Conservation (phyloP, 768 basidiomycete species). For the Amanita molliuscula region DNA sequence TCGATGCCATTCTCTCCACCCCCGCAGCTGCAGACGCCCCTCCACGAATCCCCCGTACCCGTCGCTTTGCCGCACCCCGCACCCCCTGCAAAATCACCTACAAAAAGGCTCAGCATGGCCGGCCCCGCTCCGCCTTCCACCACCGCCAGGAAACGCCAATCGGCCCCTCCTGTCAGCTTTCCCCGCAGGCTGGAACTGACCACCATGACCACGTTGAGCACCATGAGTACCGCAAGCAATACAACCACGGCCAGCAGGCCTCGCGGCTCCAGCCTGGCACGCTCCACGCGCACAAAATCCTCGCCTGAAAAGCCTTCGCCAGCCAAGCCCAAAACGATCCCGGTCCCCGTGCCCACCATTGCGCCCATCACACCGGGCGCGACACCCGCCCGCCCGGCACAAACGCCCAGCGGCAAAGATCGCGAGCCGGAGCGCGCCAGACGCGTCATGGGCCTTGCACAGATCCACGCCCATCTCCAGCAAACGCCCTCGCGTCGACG, state of each 20-base stretch:
- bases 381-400: not conserved
- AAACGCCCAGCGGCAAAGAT: not conserved
- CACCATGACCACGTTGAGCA: not conserved
- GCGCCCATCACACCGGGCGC: not conserved
- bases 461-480: constrained; percentile 7
- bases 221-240: constrained; percentile 11
- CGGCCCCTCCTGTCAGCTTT: not conserved
- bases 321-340: not conserved
- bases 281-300: constrained; percentile 12
- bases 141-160: constrained; percentile 4
- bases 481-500: constrained; percentile 10
- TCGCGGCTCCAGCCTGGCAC: constrained; percentile 10
- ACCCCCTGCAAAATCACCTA: constrained; percentile 19
- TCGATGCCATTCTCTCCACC: not conserved
- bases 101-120: constrained; percentile 14
- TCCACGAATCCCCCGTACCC: constrained; percentile 44
- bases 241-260: not conserved
- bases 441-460: constrained; percentile 2
- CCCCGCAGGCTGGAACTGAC: not conserved
- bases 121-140: constrained; percentile 25
- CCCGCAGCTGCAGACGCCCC: constrained; percentile 26
- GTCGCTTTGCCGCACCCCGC: constrained; percentile 24
- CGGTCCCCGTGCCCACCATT: not conserved
- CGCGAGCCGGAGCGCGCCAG: not conserved
- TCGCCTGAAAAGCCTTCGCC: not conserved